Percentiles rank a stretch among this genome's conserved stretches.
Evolutionary conservation across 805 yeast species (phyloP).

Genomic region (Debaryomyces maramus): DNA sequence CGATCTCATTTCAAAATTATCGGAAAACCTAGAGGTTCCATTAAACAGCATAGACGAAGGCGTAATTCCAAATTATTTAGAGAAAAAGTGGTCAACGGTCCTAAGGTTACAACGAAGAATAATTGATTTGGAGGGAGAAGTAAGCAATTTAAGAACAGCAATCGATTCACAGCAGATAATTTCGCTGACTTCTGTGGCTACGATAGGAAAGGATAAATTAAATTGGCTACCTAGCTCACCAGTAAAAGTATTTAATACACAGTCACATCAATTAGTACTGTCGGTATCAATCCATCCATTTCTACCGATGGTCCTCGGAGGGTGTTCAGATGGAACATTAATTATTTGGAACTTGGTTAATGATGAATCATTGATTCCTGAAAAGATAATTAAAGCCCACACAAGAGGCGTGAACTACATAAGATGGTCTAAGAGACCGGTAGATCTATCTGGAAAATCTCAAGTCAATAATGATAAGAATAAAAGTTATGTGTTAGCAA

Average conservation of each 20-base stretch:
- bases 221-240: slow-evolving; percentile 65
- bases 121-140: slow-evolving; percentile 65
- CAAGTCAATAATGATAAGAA: slow-evolving; percentile 11
- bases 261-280: slow-evolving; percentile 55
- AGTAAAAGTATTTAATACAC: slow-evolving; percentile 50
- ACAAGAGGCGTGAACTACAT: slow-evolving; percentile 64
- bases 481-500: slow-evolving; percentile 39
- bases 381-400: slow-evolving; percentile 69
- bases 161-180: slow-evolving; percentile 30
- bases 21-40: slow-evolving; percentile 11
- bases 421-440: slow-evolving; percentile 49
- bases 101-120: slow-evolving; percentile 74
- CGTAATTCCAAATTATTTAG: slow-evolving; percentile 47
- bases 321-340: slow-evolving; percentile 71
- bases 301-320: slow-evolving; percentile 64
- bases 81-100: slow-evolving; percentile 87
- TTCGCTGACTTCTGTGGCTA: slow-evolving; percentile 2
- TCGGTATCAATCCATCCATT: slow-evolving; percentile 71
- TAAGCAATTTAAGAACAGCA: slow-evolving; percentile 48
- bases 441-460: slow-evolving; percentile 25
- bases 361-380: slow-evolving; percentile 59
- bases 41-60: slow-evolving; percentile 21
- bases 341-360: slow-evolving; percentile 64
- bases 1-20: slow-evolving; percentile 12
- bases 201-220: slow-evolving; percentile 27